Evolutionary conservation across 352 stramenopile genomes (phyloP).

Genomic region (Globisporangium apiculatum): DNA sequence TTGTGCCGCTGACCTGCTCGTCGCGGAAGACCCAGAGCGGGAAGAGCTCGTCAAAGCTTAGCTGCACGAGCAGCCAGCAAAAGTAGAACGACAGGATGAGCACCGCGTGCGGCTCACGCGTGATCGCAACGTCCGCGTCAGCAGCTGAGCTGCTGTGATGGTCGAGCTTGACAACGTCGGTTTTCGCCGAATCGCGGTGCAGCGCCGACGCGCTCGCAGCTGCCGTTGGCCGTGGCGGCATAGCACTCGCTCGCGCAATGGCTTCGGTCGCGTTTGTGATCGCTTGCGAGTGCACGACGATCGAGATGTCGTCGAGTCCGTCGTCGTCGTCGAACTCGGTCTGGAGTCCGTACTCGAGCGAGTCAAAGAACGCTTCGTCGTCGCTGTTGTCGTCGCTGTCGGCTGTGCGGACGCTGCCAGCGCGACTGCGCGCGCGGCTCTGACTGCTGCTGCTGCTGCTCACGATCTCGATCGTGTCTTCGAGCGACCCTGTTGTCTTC

Average conservation of each 20-base stretch:
- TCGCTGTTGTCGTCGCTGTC: conserved; percentile 48
- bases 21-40: conserved; percentile 79
- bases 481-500: conserved; percentile 58
- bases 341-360: conserved; percentile 70
- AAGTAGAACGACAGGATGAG: conserved; percentile 65
- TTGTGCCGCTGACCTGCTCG: conserved; percentile 11
- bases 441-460: conserved; percentile 13
- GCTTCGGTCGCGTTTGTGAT: conserved; percentile 33
- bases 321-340: conserved; percentile 51
- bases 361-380: conserved; percentile 81
- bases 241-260: conserved; percentile 10
- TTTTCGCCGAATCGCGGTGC: conserved; percentile 18
- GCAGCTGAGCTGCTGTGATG: not conserved
- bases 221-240: conserved; percentile 3
- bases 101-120: conserved; percentile 52
- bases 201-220: conserved; percentile 5
- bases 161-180: conserved; percentile 15
- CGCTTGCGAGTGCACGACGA: conserved; percentile 62
- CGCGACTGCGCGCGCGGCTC: conserved; percentile 10
- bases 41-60: conserved; percentile 76
- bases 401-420: conserved; percentile 26
- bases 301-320: conserved; percentile 54
- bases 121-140: conserved; percentile 52
- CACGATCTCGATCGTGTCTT: conserved; percentile 75
- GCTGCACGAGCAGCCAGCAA: conserved; percentile 61